These are phyloP conservation scores for Ogataea nonfermentans DNA, from an alignment of 805 yeast genomes.

Conservation along the genomic window DNA sequence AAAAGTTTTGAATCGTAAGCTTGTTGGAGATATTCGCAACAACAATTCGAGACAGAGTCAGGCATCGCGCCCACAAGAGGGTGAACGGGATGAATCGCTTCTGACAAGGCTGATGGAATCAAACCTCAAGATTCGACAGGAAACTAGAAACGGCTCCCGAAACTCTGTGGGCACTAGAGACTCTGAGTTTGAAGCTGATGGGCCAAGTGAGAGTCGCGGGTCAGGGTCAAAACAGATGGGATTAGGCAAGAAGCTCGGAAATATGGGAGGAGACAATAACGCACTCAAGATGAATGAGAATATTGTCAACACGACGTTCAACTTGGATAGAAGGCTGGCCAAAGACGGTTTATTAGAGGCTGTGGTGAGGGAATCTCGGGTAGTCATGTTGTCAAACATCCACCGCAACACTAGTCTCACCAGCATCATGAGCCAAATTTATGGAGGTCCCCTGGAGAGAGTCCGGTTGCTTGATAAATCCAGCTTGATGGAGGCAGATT, in stretches of 20 bases:
- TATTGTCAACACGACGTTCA: constrained; percentile 18
- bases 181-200: constrained; percentile 12
- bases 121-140: constrained; percentile 13
- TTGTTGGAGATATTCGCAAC: constrained; percentile 19
- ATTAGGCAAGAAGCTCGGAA: constrained; percentile 6
- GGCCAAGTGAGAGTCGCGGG: constrained; percentile 12
- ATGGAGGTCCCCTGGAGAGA: constrained; percentile 70
- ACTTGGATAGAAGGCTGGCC: constrained; percentile 4
- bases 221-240: constrained; percentile 5
- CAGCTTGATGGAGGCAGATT: constrained; percentile 11
- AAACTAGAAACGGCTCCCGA: constrained; percentile 5
- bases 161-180: constrained; percentile 11
- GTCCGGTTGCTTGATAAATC: constrained; percentile 33
- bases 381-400: constrained; percentile 24
- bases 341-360: constrained; percentile 12
- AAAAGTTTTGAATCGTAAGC: constrained; percentile 16
- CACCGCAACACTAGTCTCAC: constrained; percentile 42
- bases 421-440: constrained; percentile 51
- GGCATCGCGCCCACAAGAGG: constrained; percentile 9
- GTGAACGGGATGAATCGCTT: constrained; percentile 19
- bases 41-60: constrained; percentile 13
- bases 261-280: constrained; percentile 8
- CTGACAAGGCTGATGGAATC: constrained; percentile 21
- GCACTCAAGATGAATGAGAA: constrained; percentile 21
- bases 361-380: constrained; percentile 17